Evolutionary conservation across 306 rosid species (phyloP).

Genomic region (Vachellia pachyceras): DNA sequence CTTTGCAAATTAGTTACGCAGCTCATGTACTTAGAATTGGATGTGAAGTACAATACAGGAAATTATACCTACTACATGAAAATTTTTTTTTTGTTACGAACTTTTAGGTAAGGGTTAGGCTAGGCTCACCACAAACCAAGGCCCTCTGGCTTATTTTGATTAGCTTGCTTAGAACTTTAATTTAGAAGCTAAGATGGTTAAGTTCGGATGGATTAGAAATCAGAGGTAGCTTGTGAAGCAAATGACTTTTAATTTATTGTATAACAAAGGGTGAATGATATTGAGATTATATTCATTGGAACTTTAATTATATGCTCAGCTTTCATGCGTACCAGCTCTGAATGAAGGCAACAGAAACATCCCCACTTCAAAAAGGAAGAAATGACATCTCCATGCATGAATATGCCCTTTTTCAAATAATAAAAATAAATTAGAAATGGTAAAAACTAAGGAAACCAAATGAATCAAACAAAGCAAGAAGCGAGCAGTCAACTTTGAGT

Average conservation of each 20-base stretch:
- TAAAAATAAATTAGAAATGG: background rate
- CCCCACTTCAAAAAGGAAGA: background rate
- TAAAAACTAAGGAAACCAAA: conserved; percentile 29
- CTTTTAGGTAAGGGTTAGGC: no score
- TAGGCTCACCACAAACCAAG: no score
- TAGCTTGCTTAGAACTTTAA: background rate
- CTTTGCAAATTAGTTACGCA: no score
- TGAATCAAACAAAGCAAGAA: conserved; percentile 37
- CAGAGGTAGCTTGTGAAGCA: background rate
- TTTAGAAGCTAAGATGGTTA: no score
- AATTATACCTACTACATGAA: no score
- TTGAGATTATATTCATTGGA: background rate
- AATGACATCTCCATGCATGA: background rate
- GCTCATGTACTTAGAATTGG: no score
- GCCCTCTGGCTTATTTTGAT: no score
- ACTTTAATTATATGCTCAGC: background rate
- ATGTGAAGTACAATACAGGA: no score
- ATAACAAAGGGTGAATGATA: no score
- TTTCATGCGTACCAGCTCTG: background rate
- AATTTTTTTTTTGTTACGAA: no score
- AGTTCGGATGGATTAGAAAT: no score
- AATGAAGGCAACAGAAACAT: background rate
- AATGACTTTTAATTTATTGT: no score
- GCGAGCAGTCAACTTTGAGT: background rate
- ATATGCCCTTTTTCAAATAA: background rate